phyloP scores from a whole-genome alignment of 2,329 filamentous ascomycete genomes.

The Paracamarosporium sp. region DNA sequence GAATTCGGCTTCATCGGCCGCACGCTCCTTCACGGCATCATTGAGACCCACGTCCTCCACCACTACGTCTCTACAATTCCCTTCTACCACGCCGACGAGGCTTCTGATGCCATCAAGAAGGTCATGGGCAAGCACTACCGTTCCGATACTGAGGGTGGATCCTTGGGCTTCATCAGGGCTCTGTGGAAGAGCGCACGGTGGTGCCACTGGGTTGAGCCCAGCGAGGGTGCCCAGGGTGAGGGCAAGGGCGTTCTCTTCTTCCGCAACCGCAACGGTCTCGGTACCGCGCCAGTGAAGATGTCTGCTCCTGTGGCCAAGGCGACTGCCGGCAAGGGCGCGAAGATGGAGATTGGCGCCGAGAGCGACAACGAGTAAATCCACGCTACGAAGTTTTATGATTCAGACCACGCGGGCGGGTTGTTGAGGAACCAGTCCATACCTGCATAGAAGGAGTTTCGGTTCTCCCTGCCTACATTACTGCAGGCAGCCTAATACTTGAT shows the following conservation, averaged over 20 bases:
- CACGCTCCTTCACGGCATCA: constrained; percentile 89
- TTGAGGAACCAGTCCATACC: background rate
- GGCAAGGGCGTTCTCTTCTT: constrained; percentile 90
- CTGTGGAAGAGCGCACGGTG: constrained; percentile 81
- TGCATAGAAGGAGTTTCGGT: constrained; percentile 2
- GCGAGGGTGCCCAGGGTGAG: constrained; percentile 78
- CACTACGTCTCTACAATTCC: constrained; percentile 97
- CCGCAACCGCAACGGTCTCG: constrained; percentile 90
- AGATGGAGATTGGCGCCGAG: constrained; percentile 44
- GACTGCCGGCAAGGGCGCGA: constrained; percentile 38
- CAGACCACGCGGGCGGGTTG: background rate
- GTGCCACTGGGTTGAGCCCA: constrained; percentile 99
- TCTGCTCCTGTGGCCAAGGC: constrained; percentile 32
- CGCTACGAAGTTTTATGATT: constrained; percentile 6
- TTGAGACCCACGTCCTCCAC: constrained; percentile 97
- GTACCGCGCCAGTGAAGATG: constrained; percentile 62
- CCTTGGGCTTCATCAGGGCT: constrained; percentile 80
- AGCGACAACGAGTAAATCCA: constrained; percentile 38
- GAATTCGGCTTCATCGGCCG: constrained; percentile 97
- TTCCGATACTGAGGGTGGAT: constrained; percentile 76
- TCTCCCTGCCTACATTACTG: background rate
- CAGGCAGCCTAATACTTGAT: constrained; percentile 1
- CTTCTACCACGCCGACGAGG: constrained; percentile 96
- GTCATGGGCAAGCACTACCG: constrained; percentile 98
- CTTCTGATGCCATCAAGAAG: constrained; percentile 89